Evolutionary conservation across 2,329 filamentous ascomycete species (phyloP), one percentile per base, ranked within the genome.

Genomic region (Tolypocladium cylindrosporum): DNA sequence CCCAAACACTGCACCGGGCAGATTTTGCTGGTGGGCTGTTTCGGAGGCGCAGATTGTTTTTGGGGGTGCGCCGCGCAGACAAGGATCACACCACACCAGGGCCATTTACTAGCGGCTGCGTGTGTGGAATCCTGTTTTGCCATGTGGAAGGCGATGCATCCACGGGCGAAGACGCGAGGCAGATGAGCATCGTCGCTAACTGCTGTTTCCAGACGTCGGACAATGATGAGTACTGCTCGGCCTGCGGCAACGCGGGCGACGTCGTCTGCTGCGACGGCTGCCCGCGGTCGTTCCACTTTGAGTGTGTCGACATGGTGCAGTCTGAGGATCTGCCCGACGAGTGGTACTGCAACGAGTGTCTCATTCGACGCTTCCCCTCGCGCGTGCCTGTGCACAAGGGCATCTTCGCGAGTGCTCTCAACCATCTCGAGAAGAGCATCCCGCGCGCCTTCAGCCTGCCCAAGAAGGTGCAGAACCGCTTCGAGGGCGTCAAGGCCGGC

Each of bases 201-300:
- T 40, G 19, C 40, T 56, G 54, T 56, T 56, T 57, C 24, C 59
- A 75, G 72, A 64, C 63, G 39, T 69, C 71, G 64, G 88, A 96
- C 61, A 96, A 96, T 72, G 90, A 94, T 71, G 93, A 97, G 71
- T 88, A 88, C 68, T 99, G 93, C 76, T 87, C 87, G 61, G 85
- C 91, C 52, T 99, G 94, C 75, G 85, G 87, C 67, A 89, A 88
- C 62, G 88, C 85, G 64, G 93, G 93, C 58, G 85, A 91, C 65
- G 82, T 99, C 62, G 81, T 97, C 63, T 97, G 92, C 75, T 99
- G 94, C 73, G 94, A 97, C 75, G 90, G 89, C 61, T 99, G 94
- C 75, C 84, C 87, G 60, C 85, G 90, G 64, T 90, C 92, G 7
- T 97, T 95, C 74, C 94, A 97, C 73, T 91, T 94, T 70, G 81